Conservation (phyloP, 179 eudicot species). For the Pouteria campechiana region DNA sequence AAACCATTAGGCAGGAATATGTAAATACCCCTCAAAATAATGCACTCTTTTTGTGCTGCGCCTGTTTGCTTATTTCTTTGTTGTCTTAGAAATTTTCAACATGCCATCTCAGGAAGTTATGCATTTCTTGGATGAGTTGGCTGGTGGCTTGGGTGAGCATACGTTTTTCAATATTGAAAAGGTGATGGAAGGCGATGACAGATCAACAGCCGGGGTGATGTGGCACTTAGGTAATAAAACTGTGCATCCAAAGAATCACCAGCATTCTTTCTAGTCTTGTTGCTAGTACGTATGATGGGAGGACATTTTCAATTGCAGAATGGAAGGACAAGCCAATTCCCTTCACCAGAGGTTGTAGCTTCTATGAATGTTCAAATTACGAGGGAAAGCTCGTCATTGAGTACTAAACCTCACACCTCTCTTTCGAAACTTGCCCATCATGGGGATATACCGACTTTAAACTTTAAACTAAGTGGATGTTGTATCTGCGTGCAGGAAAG, state of each 20-base stretch:
- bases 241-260: too few species aligned
- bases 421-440: neutral
- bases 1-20: too few species aligned
- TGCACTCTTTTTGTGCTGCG: too few species aligned
- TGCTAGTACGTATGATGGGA: neutral
- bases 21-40: too few species aligned
- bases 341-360: conserved; percentile 71
- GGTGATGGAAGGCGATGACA: conserved; percentile 45
- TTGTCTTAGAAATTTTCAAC: too few species aligned
- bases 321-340: conserved; percentile 71
- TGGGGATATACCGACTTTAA: neutral
- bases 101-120: conserved; percentile 48
- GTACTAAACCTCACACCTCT: conserved; percentile 15
- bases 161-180: conserved; percentile 37
- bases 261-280: neutral
- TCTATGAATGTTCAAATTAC: conserved; percentile 30
- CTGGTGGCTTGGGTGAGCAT: conserved; percentile 49
- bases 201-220: conserved; percentile 25
- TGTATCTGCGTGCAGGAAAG: conserved; percentile 35
- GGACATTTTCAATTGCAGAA: conserved; percentile 25
- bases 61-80: too few species aligned
- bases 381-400: conserved; percentile 41
- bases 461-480: neutral
- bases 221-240: conserved; percentile 97
- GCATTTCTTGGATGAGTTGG: conserved; percentile 33